A percentile compares a stretch with the other conserved stretches of the same genome.
These are phyloP conservation scores for Ustilago crameri DNA, from an alignment of 1,284 basidiomycete genomes.

Conservation along the genomic window DNA sequence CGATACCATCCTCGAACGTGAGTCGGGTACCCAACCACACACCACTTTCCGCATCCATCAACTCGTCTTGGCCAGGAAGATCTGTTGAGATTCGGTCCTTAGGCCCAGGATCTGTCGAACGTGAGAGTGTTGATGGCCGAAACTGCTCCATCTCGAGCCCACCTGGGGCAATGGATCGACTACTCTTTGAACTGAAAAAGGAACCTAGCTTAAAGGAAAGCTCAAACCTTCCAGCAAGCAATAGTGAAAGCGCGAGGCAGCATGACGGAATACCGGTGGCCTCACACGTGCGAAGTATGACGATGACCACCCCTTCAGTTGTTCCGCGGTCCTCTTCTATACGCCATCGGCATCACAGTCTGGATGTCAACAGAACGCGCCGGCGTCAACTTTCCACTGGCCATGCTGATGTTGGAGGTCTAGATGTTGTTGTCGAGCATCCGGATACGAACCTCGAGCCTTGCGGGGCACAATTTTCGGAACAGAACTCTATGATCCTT, in stretches of 20 bases:
- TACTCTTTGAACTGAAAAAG: conserved; percentile 14
- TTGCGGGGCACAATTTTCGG: neutral
- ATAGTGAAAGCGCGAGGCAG: no score
- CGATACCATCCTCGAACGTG: neutral
- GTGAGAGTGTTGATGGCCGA: neutral
- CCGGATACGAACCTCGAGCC: neutral
- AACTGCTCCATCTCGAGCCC: conserved; percentile 12
- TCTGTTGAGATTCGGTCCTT: neutral
- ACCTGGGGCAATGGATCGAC: conserved; percentile 10
- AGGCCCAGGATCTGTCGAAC: neutral
- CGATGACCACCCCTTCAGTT: neutral
- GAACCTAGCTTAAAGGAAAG: neutral
- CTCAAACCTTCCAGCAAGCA: no score
- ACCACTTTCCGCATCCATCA: neutral
- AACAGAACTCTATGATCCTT: no score
- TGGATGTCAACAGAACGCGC: conserved; percentile 10
- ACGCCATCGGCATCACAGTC: conserved; percentile 10
- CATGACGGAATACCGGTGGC: no score
- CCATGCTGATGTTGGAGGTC: neutral
- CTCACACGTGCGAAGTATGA: conserved; percentile 11
- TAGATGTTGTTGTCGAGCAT: conserved; percentile 1
- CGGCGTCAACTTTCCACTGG: neutral
- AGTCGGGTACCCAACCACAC: neutral
- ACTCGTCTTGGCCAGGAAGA: neutral
- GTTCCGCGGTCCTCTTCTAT: conserved; percentile 15